Conservation (phyloP, 2,329 filamentous ascomycete genomes). For the Leptographium flavum region DNA sequence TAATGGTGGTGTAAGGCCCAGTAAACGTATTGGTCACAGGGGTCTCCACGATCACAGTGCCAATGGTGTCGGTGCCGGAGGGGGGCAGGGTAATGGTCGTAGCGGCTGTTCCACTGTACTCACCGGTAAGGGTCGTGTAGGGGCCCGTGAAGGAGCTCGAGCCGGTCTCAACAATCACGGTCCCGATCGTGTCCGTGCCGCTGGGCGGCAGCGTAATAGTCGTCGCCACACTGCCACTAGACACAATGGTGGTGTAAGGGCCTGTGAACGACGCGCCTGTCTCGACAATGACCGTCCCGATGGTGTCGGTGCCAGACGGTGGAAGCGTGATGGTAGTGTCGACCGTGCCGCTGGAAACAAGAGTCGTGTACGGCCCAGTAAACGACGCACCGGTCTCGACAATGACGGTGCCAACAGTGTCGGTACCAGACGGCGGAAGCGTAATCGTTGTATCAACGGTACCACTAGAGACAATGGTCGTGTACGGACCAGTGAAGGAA, state of each 20-base stretch:
- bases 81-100: constrained; percentile 4
- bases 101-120: not conserved
- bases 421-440: constrained; percentile 27
- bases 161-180: not conserved
- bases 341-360: constrained; percentile 7
- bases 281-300: constrained; percentile 2
- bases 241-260: not conserved
- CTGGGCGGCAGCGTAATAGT: constrained; percentile 6
- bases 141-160: constrained; percentile 1
- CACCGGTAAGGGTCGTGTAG: not conserved
- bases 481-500: constrained; percentile 6
- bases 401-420: constrained; percentile 24
- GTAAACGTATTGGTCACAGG: not conserved
- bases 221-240: not conserved
- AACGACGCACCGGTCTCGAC: too few relatives aligned
- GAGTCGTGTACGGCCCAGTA: constrained; percentile 10
- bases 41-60: constrained; percentile 3
- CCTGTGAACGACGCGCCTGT: not conserved
- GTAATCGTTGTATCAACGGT: not conserved
- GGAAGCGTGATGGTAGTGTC: constrained; percentile 9
- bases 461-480: not conserved
- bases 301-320: constrained; percentile 3
- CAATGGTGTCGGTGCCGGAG: not conserved
- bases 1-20: constrained; percentile 1
- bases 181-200: not conserved